A percentile compares a stretch with the other conserved stretches of the same genome.
Evolutionary conservation across 2,329 filamentous ascomycete genomes (phyloP).

Genomic region (Arthrobotrys pseudoclavata): DNA sequence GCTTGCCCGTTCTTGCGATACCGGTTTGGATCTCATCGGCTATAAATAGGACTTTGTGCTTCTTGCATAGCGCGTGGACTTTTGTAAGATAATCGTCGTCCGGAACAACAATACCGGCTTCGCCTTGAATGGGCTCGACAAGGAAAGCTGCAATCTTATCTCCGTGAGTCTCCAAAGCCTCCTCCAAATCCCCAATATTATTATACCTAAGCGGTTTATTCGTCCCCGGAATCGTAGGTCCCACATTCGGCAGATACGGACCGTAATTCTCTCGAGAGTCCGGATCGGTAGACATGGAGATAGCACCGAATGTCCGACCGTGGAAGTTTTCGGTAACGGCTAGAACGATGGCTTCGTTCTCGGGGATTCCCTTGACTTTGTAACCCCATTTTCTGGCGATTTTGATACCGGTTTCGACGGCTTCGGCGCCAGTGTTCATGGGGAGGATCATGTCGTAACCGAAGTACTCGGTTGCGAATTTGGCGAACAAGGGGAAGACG

Average conservation of each 20-base stretch:
- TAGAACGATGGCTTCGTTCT: constrained; percentile 86
- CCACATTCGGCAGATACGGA: constrained; percentile 90
- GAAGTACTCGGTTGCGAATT: constrained; percentile 85
- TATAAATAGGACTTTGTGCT: constrained; percentile 95
- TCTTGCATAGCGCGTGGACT: constrained; percentile 87
- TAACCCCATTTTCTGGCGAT: constrained; percentile 98
- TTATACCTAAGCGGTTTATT: constrained; percentile 86
- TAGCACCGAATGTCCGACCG: constrained; percentile 93
- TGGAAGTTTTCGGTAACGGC: constrained; percentile 94
- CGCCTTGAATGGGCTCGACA: constrained; percentile 96
- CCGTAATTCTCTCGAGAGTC: constrained; percentile 98
- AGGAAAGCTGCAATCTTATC: constrained; percentile 91
- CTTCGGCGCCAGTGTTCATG: constrained; percentile 98
- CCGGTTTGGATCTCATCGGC: constrained; percentile 96
- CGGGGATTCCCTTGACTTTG: constrained; percentile 90
- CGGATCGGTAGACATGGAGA: constrained; percentile 93
- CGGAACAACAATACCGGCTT: constrained; percentile 95
- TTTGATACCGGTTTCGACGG: constrained; percentile 95
- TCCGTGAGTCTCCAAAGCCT: constrained; percentile 82
- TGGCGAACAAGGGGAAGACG: constrained; percentile 94
- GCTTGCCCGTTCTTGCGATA: constrained; percentile 91
- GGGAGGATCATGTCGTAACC: constrained; percentile 98
- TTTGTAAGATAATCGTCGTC: constrained; percentile 86
- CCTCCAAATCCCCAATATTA: constrained; percentile 83
- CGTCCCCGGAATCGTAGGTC: constrained; percentile 81